Conservation (phyloP, 2,329 filamentous ascomycete genomes). For the Harringtonia lauricola region DNA sequence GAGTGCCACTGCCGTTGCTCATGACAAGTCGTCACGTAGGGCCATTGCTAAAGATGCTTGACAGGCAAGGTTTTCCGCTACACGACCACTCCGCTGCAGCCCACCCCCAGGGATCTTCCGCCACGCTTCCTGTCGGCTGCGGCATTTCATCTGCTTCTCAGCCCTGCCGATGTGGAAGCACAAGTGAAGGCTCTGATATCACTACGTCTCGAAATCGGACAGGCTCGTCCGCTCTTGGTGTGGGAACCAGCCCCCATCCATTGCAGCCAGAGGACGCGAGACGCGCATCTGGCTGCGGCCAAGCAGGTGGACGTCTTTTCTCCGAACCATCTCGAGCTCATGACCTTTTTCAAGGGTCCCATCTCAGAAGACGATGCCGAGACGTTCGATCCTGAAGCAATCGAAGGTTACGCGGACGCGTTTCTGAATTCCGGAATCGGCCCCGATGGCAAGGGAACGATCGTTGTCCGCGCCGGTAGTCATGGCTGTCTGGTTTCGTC, state of each 20-base stretch:
- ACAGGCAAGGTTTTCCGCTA: slow-evolving; percentile 2
- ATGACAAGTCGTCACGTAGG: too few species aligned
- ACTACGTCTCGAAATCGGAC: not conserved
- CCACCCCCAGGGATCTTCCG: slow-evolving; percentile 1
- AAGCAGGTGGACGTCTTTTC: slow-evolving; percentile 1
- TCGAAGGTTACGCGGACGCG: not conserved
- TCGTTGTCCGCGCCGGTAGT: slow-evolving; percentile 1
- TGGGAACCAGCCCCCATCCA: slow-evolving; percentile 2
- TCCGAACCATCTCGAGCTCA: slow-evolving; percentile 4
- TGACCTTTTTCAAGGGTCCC: not conserved
- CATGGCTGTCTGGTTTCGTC: slow-evolving; percentile 2
- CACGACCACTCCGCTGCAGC: slow-evolving; percentile 3
- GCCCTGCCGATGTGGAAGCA: not conserved
- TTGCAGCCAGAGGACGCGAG: not conserved
- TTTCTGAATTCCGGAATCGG: not conserved
- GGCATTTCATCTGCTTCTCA: slow-evolving; percentile 3
- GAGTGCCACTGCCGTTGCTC: too few species aligned
- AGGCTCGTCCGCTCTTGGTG: not conserved
- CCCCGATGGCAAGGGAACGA: not conserved
- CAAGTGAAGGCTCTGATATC: not conserved
- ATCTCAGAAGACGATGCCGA: not conserved
- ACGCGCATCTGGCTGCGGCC: not conserved
- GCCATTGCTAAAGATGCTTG: not conserved
- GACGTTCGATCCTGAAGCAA: not conserved
- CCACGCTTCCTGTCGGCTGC: not conserved